Percentiles rank a stretch among this genome's conserved stretches.
phyloP scores from a whole-genome alignment of 1,139 yeast genomes.

The Pichia sp. region DNA sequence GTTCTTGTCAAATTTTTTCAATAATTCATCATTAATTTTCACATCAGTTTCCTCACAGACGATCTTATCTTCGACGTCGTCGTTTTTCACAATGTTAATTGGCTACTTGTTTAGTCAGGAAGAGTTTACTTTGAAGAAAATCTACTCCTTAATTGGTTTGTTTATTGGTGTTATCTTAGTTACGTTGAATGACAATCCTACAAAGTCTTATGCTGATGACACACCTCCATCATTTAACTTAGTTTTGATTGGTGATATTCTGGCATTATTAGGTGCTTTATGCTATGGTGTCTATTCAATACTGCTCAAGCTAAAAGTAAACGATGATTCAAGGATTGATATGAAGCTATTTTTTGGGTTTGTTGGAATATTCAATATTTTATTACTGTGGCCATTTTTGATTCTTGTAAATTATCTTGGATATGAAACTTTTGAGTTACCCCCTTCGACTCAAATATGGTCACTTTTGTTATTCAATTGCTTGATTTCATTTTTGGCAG shows the following conservation, averaged over 20 bases:
- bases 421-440: conserved; percentile 64
- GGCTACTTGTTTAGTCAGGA: conserved; percentile 73
- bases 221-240: conserved; percentile 3
- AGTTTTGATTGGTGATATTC: conserved; percentile 62
- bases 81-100: conserved; percentile 83
- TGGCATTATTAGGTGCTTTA: conserved; percentile 78
- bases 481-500: conserved; percentile 72
- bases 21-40: conserved; percentile 78
- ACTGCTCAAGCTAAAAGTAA: conserved; percentile 62
- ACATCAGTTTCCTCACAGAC: conserved; percentile 94
- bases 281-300: conserved; percentile 92
- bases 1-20: conserved; percentile 84
- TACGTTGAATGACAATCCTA: conserved; percentile 35
- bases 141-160: conserved; percentile 44
- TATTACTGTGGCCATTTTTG: conserved; percentile 79
- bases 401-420: conserved; percentile 54
- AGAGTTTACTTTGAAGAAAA: conserved; percentile 51
- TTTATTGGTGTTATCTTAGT: conserved; percentile 75
- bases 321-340: conserved; percentile 65
- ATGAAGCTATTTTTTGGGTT: conserved; percentile 89
- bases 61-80: conserved; percentile 81
- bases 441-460: conserved; percentile 46
- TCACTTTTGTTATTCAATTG: conserved; percentile 57
- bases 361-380: conserved; percentile 76
- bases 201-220: conserved; percentile 13